Conservation (phyloP, 2,329 filamentous ascomycete species). For the Scedosporium dehoogii region DNA sequence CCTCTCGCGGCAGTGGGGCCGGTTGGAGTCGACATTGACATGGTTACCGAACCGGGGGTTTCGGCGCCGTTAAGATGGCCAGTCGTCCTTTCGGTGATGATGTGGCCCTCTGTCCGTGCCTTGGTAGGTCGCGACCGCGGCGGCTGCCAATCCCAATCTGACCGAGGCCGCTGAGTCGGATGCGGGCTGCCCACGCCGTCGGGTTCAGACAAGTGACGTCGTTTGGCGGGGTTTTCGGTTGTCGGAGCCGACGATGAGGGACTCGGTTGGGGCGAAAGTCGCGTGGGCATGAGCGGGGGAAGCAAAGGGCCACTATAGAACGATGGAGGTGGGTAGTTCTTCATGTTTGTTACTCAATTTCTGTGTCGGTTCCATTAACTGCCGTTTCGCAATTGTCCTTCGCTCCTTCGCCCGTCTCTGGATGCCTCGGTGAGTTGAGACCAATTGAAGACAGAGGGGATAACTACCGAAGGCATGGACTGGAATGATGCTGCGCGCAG, state of each 20-base stretch:
- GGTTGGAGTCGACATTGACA: not conserved
- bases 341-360: not conserved
- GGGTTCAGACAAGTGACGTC: not conserved
- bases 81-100: not conserved
- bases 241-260: not conserved
- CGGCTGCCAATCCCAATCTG: not conserved
- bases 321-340: not conserved
- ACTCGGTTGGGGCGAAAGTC: not conserved
- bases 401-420: not conserved
- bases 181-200: not conserved
- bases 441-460: not conserved
- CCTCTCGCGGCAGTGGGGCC: not conserved
- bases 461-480: not conserved
- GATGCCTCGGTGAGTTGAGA: not conserved
- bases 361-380: not conserved
- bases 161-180: not conserved
- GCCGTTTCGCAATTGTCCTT: not conserved
- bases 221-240: conserved; percentile 1
- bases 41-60: not conserved
- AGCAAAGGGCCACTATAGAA: not conserved
- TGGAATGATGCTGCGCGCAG: not conserved
- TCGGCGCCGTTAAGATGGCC: not conserved
- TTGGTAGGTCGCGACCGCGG: not conserved
- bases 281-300: not conserved
- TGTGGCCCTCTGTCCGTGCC: not conserved